Base-by-base conservation (phyloP, 441 rosid genomes). In the Adansonia gregorii region DNA sequence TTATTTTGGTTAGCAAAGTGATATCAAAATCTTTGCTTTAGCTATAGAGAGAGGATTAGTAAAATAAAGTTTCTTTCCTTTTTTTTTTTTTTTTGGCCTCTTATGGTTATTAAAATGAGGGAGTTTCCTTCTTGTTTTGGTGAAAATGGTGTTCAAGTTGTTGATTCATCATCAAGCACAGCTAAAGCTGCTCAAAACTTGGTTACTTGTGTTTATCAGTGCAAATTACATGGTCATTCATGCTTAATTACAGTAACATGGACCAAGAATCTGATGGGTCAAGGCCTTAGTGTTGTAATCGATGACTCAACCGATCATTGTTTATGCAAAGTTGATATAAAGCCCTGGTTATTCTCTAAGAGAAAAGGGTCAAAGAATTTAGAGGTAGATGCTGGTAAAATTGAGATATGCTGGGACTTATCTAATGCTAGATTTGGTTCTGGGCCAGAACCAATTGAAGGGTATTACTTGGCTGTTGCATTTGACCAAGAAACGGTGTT, bases 61-160 rank as follows among this genome's bases (percentile, higher is more conserved):
- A 67, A 43, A 67, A 67, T 9, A 31, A 14, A 4, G 35, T 27
- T 27, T 27, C 35, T 27, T 27, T 27, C 35, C 35, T 27, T 27
- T 27, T 2, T 27, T 24, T 24, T 24, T 24, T 24, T 24, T 27
- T 27, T 27, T 27, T 27, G 1, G 14, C 74, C 45, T 43, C 64
- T 52, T 3, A 22, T 45, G 45, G 59, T 73, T 43, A 73, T 73
- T 63, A 83, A 14, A 75, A 93, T 95, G 97, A 95, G 89, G 88
- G 98, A 95, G 80, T 95, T 95, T 79, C 97, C 96, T 78, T 95
- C 98, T 85, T 95, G 98, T 87, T 95, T 93, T 73, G 94, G 97
- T 78, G 98, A 95, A 83, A 93, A 86, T 77, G 97, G 96, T 58
- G 96, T 93, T 65, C 98, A 95, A 78, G 90, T 93, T 35, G 94